Evolutionary conservation across 2,329 filamentous ascomycete species (phyloP), one percentile per base, ranked within the genome.

Genomic region (Aspergillus alliaceus): DNA sequence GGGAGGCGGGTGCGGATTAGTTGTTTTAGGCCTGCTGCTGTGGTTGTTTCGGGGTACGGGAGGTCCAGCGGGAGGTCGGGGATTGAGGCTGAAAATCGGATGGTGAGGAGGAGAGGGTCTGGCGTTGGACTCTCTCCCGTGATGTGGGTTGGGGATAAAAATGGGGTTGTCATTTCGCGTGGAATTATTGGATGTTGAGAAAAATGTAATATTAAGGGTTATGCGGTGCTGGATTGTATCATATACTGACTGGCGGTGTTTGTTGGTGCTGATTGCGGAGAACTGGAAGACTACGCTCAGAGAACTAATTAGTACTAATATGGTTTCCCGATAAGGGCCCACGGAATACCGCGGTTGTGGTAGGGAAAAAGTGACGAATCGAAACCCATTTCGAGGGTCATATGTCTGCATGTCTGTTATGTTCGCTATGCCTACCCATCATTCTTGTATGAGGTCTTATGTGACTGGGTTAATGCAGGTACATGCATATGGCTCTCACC

Each of bases 21-120:
- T 66, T 90, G 88, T 75, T 96, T 96, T 56, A 98, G 83, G 2
- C 88, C 85, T 54, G 91, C 84, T 53, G 91, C 85, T 40, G 91
- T 91, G 11, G 89, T 92, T 31, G 81, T 80, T 48, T 81, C 75
- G 0, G 93, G 90, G 6, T 81, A 78, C 49, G 85, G 74, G 68
- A 98, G 86, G 67, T 91, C 86, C 59, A 98, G 84, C 39, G 88
- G 84, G 37, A 97, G 84, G 72, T 98, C 95, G 15, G 91, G 88
- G 56, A 93, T 84, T 1, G 91, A 87, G 59, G 88, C 87, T 53
- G 91, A 91, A 83, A 99, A 98, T 74, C 93, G 92, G 72, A 98
- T 88, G 35, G 90, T 93, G 46, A 98, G 82, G 68, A 89, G 86
- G 56, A 96, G 82, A 14, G 63, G 57, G 22, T 68, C 57, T 18